A percentile compares a stretch with the other conserved stretches of the same genome.
These are phyloP conservation scores for Acanthamoeba culbertsoni DNA, from an alignment of 208 protist genomes.

Conservation along the genomic window DNA sequence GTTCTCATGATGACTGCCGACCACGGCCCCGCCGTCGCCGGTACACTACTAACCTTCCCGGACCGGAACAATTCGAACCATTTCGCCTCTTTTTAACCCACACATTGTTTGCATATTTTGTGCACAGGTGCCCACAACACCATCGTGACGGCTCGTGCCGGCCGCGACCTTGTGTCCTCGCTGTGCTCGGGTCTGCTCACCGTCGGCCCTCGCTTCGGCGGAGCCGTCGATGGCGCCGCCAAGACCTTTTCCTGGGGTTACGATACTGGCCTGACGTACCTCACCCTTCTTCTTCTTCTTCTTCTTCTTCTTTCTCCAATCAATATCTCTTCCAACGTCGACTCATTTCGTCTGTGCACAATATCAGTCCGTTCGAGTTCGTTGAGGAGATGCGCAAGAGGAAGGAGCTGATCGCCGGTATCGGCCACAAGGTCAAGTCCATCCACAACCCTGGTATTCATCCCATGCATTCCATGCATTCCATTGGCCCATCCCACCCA, in stretches of 20 bases:
- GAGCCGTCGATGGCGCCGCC: constrained; percentile 85
- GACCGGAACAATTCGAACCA: no score
- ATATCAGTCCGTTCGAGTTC: constrained; percentile 83
- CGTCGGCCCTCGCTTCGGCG: constrained; percentile 88
- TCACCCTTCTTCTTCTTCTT: background rate
- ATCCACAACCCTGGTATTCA: constrained; percentile 77
- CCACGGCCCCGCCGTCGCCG: constrained; percentile 87
- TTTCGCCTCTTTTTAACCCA: no score
- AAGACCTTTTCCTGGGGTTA: constrained; percentile 64
- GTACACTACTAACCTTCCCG: background rate
- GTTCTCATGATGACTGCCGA: constrained; percentile 85
- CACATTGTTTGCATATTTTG: no score
- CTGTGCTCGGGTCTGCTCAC: constrained; percentile 87
- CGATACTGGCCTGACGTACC: background rate
- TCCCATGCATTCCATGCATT: background rate
- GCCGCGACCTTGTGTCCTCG: constrained; percentile 88
- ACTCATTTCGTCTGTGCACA: no score
- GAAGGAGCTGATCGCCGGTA: constrained; percentile 85
- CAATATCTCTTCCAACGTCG: constrained; percentile 71
- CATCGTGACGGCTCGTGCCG: constrained; percentile 87
- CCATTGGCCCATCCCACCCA: background rate
- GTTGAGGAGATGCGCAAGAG: constrained; percentile 83
- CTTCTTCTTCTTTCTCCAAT: background rate
- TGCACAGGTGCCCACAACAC: constrained; percentile 85
- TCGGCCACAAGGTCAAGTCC: constrained; percentile 88